Evolutionary conservation across 176 grass and related monocot genomes (phyloP), one percentile per base, ranked within the genome.

Genomic region (Rhynchospora tenuis): DNA sequence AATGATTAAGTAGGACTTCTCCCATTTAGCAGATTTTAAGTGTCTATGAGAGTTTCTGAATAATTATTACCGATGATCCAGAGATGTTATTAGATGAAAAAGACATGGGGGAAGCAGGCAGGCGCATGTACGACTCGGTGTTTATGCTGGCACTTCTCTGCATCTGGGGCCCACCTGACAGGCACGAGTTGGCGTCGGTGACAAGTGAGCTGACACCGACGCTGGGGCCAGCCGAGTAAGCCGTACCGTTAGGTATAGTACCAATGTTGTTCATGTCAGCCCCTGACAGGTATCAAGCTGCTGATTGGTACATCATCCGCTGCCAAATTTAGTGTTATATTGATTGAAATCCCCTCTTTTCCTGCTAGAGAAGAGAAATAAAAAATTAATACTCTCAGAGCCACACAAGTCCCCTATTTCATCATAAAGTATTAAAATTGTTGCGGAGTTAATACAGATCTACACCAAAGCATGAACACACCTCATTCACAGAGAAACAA

Each of bases 21-120:
- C 47, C 19, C 4, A n/a, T 64, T 81, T 81, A 56, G 17, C 24
- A 77, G 28, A 56, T 63, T 81, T 5, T 46, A 81, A 42, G 58
- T 64, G 45, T 22, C 16, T 26, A 20, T 44, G 19, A 2, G 17
- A 7, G 28, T 79, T 38, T 59, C 52, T 59, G 51, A 26, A 59
- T 64, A 81, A 62, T 38, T 81, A 63, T 82, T 82, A 96, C 93
- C 67, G 97, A 96, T 54, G 97, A 93, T 64, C 93, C 88, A 67
- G 97, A 99, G 47, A 93, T 92, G 80, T 99, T 98, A 88, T 93
- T 99, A 56, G 97, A 99, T 65, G 97, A 99, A 87, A 99, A 99
- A 28, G 97, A 99, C 88, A 99, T 96, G 44, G 97, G 97, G 22
- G 97, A 99, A 60, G 97, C 91, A 85, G 97, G 97, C 54, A 99